A percentile compares a stretch with the other conserved stretches of the same genome.
Evolutionary conservation across 169 alveolate genomes (phyloP).

Genomic region (Plasmodium fragile): DNA sequence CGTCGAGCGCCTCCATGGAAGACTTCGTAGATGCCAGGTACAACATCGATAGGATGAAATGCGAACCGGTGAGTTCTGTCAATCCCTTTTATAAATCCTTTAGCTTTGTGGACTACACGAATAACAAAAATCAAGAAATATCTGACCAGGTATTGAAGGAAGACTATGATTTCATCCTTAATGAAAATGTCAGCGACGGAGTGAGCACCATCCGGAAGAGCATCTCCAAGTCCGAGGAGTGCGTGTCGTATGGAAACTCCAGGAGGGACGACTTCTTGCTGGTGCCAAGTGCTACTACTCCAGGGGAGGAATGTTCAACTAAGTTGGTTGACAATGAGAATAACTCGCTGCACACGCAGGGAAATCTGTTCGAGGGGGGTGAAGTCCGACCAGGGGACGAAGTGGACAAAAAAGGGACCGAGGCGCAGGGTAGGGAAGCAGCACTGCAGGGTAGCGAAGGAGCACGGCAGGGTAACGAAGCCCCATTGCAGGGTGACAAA

Average conservation of each 20-base stretch:
- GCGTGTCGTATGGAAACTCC: conserved; percentile 6
- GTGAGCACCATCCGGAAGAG: background rate
- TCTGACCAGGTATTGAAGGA: conserved; percentile 3
- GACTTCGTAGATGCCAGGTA: conserved; percentile 39
- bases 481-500: background rate
- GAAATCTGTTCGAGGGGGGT: background rate
- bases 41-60: conserved; percentile 14
- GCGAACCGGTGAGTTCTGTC: background rate
- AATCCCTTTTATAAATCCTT: conserved; percentile 5
- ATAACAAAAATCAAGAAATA: background rate
- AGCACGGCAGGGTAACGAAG: background rate
- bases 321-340: background rate
- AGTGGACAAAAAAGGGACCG: background rate
- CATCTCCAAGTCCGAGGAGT: conserved; percentile 15
- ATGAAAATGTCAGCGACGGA: conserved; percentile 38
- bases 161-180: conserved; percentile 16
- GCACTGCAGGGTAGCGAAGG: background rate
- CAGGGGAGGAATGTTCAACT: background rate
- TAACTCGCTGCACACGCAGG: background rate
- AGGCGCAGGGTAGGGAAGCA: background rate
- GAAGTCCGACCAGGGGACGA: background rate
- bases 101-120: conserved; percentile 12
- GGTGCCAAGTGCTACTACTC: background rate
- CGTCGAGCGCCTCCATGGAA: conserved; percentile 24
- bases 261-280: background rate